Evolutionary conservation across 2,329 filamentous ascomycete species (phyloP).

Genomic region (Penicillium palitans): DNA sequence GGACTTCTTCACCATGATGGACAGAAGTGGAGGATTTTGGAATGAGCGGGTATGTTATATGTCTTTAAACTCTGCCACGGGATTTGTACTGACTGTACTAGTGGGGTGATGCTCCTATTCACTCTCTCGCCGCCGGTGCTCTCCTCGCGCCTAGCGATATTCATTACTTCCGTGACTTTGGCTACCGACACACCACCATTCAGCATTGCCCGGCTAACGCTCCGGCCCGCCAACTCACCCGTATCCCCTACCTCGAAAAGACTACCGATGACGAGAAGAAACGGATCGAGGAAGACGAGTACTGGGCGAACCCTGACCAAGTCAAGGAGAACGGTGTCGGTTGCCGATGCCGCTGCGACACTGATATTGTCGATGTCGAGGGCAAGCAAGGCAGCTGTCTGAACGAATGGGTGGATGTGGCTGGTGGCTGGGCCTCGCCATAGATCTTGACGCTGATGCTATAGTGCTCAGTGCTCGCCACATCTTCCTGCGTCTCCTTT

Average conservation of each 20-base stretch:
- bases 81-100: constrained; percentile 47
- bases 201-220: constrained; percentile 98
- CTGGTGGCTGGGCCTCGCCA: constrained; percentile 81
- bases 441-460: constrained; percentile 31
- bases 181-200: constrained; percentile 97
- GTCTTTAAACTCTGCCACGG: background rate
- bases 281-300: constrained; percentile 87
- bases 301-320: constrained; percentile 86
- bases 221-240: constrained; percentile 78
- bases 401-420: constrained; percentile 94
- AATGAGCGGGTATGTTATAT: constrained; percentile 80
- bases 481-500: constrained; percentile 34
- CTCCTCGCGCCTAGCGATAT: constrained; percentile 80
- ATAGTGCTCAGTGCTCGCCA: constrained; percentile 22
- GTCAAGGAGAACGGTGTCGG: constrained; percentile 95
- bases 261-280: constrained; percentile 80
- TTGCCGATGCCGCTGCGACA: constrained; percentile 94
- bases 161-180: constrained; percentile 98
- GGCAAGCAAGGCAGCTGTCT: constrained; percentile 95
- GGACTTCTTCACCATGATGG: constrained; percentile 99
- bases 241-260: constrained; percentile 76
- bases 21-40: constrained; percentile 96
- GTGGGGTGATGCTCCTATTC: constrained; percentile 99
- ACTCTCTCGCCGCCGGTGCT: constrained; percentile 90
- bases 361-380: constrained; percentile 95